Conservation (phyloP, 2,329 filamentous ascomycete species). For the Fusarium tjaetaba region DNA sequence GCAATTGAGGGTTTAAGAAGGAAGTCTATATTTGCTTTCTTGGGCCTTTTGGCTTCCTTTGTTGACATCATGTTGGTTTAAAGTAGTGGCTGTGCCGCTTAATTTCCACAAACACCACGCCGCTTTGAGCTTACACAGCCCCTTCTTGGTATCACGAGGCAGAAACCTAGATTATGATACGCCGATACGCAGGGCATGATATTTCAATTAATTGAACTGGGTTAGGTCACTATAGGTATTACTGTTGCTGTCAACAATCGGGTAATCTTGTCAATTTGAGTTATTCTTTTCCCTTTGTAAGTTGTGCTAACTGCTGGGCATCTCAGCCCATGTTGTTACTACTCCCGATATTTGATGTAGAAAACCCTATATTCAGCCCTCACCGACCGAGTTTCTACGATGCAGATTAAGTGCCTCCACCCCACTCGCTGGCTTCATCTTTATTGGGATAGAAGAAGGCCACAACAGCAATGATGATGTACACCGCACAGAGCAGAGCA, state of each 20-base stretch:
- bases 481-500: constrained; percentile 72
- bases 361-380: neutral
- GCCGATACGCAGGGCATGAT: neutral
- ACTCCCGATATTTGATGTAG: neutral
- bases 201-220: neutral
- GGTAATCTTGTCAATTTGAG: neutral
- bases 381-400: constrained; percentile 1
- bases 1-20: neutral
- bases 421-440: constrained; percentile 56
- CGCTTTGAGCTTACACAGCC: constrained; percentile 31
- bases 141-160: neutral
- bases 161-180: neutral
- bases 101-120: constrained; percentile 20
- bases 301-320: neutral
- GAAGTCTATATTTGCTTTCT: neutral
- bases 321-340: neutral
- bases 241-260: neutral
- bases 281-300: neutral
- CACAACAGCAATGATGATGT: constrained; percentile 73
- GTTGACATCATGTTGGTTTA: constrained; percentile 1
- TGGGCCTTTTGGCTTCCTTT: neutral
- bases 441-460: constrained; percentile 73
- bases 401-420: constrained; percentile 25
- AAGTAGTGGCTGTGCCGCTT: constrained; percentile 30
- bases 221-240: neutral